phyloP scores from a whole-genome alignment of 2,329 filamentous ascomycete genomes.

The Cladosporium halotolerans region DNA sequence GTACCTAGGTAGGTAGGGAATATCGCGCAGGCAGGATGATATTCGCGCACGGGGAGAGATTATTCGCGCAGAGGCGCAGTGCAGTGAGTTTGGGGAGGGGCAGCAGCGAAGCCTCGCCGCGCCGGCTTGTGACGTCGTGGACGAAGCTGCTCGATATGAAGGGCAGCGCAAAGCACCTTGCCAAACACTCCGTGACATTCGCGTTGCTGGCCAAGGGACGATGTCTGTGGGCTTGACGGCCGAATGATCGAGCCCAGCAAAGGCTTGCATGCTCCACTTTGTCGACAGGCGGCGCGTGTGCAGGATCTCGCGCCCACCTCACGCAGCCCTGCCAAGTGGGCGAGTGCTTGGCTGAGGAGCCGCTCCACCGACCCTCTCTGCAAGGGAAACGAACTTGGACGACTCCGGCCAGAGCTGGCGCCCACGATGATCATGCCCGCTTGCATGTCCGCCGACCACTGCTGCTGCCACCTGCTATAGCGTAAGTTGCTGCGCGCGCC shows the following conservation, averaged over 20 bases:
- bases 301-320: neutral
- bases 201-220: too few species aligned
- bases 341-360: neutral
- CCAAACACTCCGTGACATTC: too few species aligned
- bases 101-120: too few species aligned
- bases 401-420: neutral
- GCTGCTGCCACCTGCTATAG: neutral
- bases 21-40: too few species aligned
- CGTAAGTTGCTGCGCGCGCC: neutral
- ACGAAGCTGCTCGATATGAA: too few species aligned
- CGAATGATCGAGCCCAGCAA: neutral
- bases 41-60: too few species aligned
- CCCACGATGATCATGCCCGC: neutral
- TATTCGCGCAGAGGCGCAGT: too few species aligned
- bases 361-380: constrained; percentile 2
- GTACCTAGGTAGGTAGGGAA: too few species aligned
- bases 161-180: too few species aligned
- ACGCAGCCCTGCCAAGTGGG: constrained; percentile 5
- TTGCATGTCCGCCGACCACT: neutral
- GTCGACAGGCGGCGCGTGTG: neutral
- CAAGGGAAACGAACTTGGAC: neutral
- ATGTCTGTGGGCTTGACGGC: neutral
- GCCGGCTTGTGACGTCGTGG: too few species aligned
- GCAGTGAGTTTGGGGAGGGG: too few species aligned
- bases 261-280: neutral